Conservation (phyloP, 2,329 filamentous ascomycete species). For the Xenosphaeropsis pyriputrescens region DNA sequence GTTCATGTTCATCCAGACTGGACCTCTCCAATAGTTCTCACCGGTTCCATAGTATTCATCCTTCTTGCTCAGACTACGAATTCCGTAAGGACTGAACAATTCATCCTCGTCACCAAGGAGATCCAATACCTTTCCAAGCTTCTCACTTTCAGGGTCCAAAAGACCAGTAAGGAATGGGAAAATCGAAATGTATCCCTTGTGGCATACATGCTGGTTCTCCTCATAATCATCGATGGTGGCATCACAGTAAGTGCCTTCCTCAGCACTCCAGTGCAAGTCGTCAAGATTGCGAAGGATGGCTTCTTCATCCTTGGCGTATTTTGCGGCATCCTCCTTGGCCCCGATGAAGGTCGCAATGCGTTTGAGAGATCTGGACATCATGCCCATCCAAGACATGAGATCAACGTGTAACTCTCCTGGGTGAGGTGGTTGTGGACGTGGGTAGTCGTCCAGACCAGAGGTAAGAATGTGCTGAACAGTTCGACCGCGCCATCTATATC, state of each 20-base stretch:
- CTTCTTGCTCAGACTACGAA: conserved; percentile 75
- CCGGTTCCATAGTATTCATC: conserved; percentile 74
- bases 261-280: conserved; percentile 82
- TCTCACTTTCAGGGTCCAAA: conserved; percentile 56
- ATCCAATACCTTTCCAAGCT: conserved; percentile 60
- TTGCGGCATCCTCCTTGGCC: conserved; percentile 58
- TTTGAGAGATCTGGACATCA: conserved; percentile 78
- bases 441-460: conserved; percentile 92
- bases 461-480: conserved; percentile 79
- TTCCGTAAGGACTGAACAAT: conserved; percentile 80
- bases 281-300: conserved; percentile 78
- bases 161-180: conserved; percentile 86
- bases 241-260: conserved; percentile 77
- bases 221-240: conserved; percentile 92
- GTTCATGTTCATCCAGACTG: conserved; percentile 94
- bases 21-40: conserved; percentile 95
- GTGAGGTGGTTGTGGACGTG: conserved; percentile 82
- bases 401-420: conserved; percentile 93
- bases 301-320: conserved; percentile 56
- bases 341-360: conserved; percentile 67
- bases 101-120: conserved; percentile 69
- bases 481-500: conserved; percentile 87
- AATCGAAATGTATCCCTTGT: conserved; percentile 90
- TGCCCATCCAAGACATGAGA: conserved; percentile 91
- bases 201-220: conserved; percentile 78